These are phyloP conservation scores for Globisporangium canariense DNA, from an alignment of 352 stramenopile species.

Conservation along the genomic window DNA sequence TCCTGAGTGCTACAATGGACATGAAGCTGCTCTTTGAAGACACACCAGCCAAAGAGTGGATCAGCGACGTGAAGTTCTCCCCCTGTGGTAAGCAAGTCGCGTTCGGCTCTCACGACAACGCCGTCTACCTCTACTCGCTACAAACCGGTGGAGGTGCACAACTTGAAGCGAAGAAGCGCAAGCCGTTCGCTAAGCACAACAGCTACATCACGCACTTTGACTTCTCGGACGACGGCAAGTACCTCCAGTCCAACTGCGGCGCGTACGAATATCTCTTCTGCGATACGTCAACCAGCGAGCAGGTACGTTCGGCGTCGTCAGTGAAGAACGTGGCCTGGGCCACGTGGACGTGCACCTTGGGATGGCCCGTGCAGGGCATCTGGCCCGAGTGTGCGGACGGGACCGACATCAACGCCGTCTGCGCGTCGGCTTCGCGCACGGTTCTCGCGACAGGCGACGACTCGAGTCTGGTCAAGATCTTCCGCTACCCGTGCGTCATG, in stretches of 20 bases:
- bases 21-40: conserved; percentile 51
- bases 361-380: conserved; percentile 92
- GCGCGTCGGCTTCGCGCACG: conserved; percentile 57
- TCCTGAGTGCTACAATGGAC: conserved; percentile 29
- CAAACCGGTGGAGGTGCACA: neutral
- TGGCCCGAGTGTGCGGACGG: conserved; percentile 79
- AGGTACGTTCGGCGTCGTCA: conserved; percentile 78
- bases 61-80: conserved; percentile 79
- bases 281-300: conserved; percentile 71
- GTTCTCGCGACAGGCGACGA: conserved; percentile 83
- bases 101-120: conserved; percentile 73
- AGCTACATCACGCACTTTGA: conserved; percentile 85
- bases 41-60: conserved; percentile 62
- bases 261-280: conserved; percentile 92
- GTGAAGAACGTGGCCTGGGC: conserved; percentile 83
- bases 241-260: conserved; percentile 77
- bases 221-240: conserved; percentile 67
- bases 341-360: conserved; percentile 87
- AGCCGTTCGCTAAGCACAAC: conserved; percentile 77
- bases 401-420: conserved; percentile 82
- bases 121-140: conserved; percentile 62
- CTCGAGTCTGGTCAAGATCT: conserved; percentile 79
- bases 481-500: conserved; percentile 78
- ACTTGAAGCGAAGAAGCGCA: conserved; percentile 47
- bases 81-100: conserved; percentile 41